Evolutionary conservation across 2,329 filamentous ascomycete genomes (phyloP), one percentile per base, ranked within the genome.

Genomic region (Monilinia fructigena): DNA sequence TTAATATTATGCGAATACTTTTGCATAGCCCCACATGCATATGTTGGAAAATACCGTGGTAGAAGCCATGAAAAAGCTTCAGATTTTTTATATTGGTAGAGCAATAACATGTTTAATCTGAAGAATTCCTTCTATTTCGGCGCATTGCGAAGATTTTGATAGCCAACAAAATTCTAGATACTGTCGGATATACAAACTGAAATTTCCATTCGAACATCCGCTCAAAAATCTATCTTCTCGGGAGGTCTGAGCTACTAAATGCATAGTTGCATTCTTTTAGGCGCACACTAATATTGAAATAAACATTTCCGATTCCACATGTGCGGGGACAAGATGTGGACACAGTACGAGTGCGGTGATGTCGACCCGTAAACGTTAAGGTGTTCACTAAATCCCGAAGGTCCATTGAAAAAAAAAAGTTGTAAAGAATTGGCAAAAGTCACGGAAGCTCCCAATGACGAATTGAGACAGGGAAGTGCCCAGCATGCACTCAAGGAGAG

Each of bases 281-380:
- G 11, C 20, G 20, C 18, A 14, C 20, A 35, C 16, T 58, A 40
- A 47, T 18, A n/a, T 26, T 12, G 26, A n/a, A 47, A 18, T 45
- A 47, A 47, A 45, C 4, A 31, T 4, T 31, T 12, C 18, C 6
- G 31, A 58, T 47, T 10, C 26, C 26, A 47, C 40, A 58, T 58
- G 55, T 58, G 55, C 40, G 40, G 55, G 26, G 40, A 58, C 42
- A 58, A 58, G 55, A 31, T 58, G 40, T 58, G 55, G 55, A 31
- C 31, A 31, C 55, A 58, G 40, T 58, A 58, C 26, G 55, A 58
- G 55, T 47, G 55, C 26, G 55, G 40, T 42, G 55, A 58, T 31
- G 55, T 58, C 55, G 55, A 31, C 40, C 55, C 26, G 40, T 40
- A 58, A 58, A 58, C 55, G 28, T 7, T 58, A 31, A 58, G 55